Evolutionary conservation across 1,284 basidiomycete genomes (phyloP).

Genomic region (Pyrrhoderma lamaoense): DNA sequence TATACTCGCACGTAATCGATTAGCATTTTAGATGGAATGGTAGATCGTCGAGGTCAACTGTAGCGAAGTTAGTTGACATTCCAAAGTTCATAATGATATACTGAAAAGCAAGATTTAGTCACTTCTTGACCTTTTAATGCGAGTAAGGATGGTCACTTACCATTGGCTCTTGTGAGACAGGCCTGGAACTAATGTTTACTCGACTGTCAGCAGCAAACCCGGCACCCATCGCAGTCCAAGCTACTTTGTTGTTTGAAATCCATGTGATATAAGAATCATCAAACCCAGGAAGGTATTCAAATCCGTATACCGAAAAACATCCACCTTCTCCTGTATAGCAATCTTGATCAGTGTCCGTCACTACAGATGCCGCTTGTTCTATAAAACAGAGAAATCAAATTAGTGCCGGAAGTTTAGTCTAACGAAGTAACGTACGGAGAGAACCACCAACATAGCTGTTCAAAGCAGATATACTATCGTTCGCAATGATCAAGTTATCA

Average conservation of each 20-base stretch:
- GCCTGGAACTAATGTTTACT: constrained; percentile 48
- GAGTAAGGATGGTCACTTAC: constrained; percentile 24
- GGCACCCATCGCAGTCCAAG: constrained; percentile 52
- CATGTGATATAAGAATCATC: constrained; percentile 27
- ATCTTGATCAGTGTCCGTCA: constrained; percentile 31
- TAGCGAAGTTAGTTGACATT: constrained; percentile 39
- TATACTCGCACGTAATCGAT: constrained; percentile 62
- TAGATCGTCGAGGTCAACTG: constrained; percentile 30
- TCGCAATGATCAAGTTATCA: constrained; percentile 37
- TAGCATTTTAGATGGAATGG: constrained; percentile 36
- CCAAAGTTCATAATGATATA: constrained; percentile 39
- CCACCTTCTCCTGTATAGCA: constrained; percentile 38
- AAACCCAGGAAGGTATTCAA: constrained; percentile 46
- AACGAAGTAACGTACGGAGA: constrained; percentile 26
- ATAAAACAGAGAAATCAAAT: background rate
- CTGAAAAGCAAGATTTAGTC: constrained; percentile 1
- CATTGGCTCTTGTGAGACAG: constrained; percentile 61
- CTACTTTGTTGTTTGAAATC: constrained; percentile 19
- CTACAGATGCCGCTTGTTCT: constrained; percentile 39
- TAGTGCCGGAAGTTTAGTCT: background rate
- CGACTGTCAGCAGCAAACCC: constrained; percentile 48
- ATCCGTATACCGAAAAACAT: constrained; percentile 52
- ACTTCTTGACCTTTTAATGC: background rate
- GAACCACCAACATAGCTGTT: constrained; percentile 50
- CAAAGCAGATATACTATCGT: constrained; percentile 35